These are phyloP conservation scores for Wickerhamia fluorescens DNA, from an alignment of 805 yeast genomes.

Conservation along the genomic window DNA sequence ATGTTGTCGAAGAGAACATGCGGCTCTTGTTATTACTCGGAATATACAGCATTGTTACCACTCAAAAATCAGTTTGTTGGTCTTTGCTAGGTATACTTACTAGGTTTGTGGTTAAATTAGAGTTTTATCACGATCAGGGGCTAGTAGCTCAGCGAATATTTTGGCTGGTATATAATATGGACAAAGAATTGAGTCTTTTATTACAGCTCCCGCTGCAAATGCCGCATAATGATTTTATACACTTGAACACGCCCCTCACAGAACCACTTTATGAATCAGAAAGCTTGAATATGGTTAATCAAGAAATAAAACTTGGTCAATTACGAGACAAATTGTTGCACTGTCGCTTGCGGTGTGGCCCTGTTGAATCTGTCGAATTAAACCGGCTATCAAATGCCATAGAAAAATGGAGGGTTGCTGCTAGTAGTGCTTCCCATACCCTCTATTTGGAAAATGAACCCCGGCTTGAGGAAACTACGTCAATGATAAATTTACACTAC, in stretches of 20 bases:
- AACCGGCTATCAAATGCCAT: conserved; percentile 21
- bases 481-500: conserved; percentile 30
- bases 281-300: conserved; percentile 13
- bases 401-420: conserved; percentile 31
- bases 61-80: conserved; percentile 26
- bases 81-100: conserved; percentile 27
- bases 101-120: conserved; percentile 18
- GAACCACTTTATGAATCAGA: conserved; percentile 16
- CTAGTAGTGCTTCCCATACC: conserved; percentile 21
- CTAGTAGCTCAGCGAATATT: conserved; percentile 15
- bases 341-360: conserved; percentile 6
- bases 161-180: conserved; percentile 34
- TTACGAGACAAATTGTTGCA: conserved; percentile 20
- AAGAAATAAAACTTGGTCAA: conserved; percentile 17
- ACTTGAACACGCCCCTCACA: conserved; percentile 9
- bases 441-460: conserved; percentile 13
- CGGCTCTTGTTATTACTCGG: conserved; percentile 25
- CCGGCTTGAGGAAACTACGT: conserved; percentile 25
- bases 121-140: conserved; percentile 10
- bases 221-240: conserved; percentile 18
- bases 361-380: conserved; percentile 4
- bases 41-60: conserved; percentile 22
- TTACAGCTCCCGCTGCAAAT: conserved; percentile 29
- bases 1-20: conserved; percentile 21
- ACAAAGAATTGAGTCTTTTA: conserved; percentile 31